Conservation (phyloP, 2,329 filamentous ascomycete species). For the Arthrobotrys pseudoclavata region DNA sequence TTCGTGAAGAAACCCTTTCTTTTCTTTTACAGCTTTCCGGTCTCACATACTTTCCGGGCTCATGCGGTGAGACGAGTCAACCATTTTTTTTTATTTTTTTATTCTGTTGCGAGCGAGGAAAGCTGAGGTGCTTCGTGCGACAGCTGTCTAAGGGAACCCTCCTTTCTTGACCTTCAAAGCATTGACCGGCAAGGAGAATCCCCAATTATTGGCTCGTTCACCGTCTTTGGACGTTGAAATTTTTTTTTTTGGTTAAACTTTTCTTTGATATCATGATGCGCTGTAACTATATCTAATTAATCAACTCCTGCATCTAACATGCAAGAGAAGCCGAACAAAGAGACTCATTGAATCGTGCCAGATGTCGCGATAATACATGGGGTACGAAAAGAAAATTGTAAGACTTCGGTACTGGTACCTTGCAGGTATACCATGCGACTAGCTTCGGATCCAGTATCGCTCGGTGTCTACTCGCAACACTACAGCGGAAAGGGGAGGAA, state of each 20-base stretch:
- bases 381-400: neutral
- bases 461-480: conserved; percentile 18
- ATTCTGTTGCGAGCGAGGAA: neutral
- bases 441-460: conserved; percentile 27
- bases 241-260: conserved; percentile 9
- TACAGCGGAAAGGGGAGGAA: conserved; percentile 24
- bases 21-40: conserved; percentile 30
- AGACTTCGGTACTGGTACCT: conserved; percentile 54
- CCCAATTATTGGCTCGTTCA: conserved; percentile 41
- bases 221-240: conserved; percentile 25
- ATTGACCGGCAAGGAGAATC: conserved; percentile 1
- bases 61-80: conserved; percentile 46
- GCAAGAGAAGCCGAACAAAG: conserved; percentile 28
- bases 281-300: conserved; percentile 21
- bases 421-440: conserved; percentile 44
- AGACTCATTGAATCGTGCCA: conserved; percentile 10
- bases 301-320: conserved; percentile 32
- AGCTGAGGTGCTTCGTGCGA: conserved; percentile 44
- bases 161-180: conserved; percentile 40
- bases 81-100: neutral
- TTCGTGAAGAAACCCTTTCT: conserved; percentile 14
- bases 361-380: conserved; percentile 35
- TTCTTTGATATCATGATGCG: conserved; percentile 23
- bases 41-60: conserved; percentile 55
- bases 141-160: conserved; percentile 48